Evolutionary conservation across 768 basidiomycete species (phyloP).

Genomic region (Rhodocollybia butyracea): DNA sequence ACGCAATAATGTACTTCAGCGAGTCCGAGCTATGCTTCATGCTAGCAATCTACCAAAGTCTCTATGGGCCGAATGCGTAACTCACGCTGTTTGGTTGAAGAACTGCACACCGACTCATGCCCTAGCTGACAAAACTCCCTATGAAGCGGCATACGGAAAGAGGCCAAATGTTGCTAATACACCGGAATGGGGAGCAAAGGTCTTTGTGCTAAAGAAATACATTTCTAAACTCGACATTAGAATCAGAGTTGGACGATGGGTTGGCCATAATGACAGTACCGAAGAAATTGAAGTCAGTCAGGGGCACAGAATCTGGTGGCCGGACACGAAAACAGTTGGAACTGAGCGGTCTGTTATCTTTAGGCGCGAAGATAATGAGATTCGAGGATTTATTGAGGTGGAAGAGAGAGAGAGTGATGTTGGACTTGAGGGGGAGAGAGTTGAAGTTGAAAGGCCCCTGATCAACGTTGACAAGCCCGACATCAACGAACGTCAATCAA

Average conservation of each 20-base stretch:
- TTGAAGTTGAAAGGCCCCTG: background rate
- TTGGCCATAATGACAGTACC: constrained; percentile 28
- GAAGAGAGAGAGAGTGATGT: constrained; percentile 12
- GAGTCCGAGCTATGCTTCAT: too few relatives aligned
- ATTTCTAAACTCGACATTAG: constrained; percentile 24
- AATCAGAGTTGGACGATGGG: constrained; percentile 25
- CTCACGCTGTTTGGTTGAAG: too few relatives aligned
- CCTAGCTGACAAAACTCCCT: too few relatives aligned
- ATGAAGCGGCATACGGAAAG: constrained; percentile 14
- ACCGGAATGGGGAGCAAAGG: constrained; percentile 18
- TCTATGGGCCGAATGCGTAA: too few relatives aligned
- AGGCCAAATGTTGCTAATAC: constrained; percentile 20
- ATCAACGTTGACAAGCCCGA: background rate
- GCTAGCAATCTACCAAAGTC: too few relatives aligned
- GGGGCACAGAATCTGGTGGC: too few relatives aligned
- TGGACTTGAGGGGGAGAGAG: background rate
- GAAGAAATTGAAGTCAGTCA: too few relatives aligned
- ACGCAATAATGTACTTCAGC: too few relatives aligned
- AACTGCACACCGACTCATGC: too few relatives aligned
- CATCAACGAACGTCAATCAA: background rate
- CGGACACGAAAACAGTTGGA: constrained; percentile 15
- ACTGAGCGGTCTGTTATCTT: constrained; percentile 29
- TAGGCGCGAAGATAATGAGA: constrained; percentile 15
- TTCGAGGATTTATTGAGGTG: constrained; percentile 20
- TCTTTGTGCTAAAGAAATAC: constrained; percentile 15